Evolutionary conservation across 805 yeast species (phyloP), one percentile per base, ranked within the genome.

Genomic region (Grigorovia transvaalensis): DNA sequence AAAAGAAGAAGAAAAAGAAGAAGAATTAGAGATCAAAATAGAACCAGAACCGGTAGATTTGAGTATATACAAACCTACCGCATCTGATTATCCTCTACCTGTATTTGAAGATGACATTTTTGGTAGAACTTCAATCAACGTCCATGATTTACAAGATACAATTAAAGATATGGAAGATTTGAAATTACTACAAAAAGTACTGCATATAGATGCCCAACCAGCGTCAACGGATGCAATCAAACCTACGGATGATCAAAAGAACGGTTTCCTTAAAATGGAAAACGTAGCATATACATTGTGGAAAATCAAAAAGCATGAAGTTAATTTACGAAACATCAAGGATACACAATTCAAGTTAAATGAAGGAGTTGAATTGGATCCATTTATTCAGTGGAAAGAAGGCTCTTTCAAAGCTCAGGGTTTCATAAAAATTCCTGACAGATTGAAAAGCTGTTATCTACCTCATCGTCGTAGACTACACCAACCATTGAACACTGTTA

Each of bases 161-260:
- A 67, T 89, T 6, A 80, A 79, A 58, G 96, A 89, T 61, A 80
- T 78, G 1, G 96, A 90, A 63, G 97, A 89, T 65, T 68, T 81
- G 47, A 64, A 61, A 41, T 61, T 84, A 17, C 74, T 86, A 19
- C 71, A 72, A 50, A 72, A 74, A 51, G 70, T 79, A 0, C 64
- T 82, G 11, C 9, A 9, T 6, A 20, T 13, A 13, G 48, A 46
- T 13, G 6, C 5, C 9, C 18, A 5, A 11, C 8, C 40, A 11
- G 3, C 19, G 5, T 12, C 30, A 9, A 18, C 12, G 20, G 38
- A 33, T 11, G 8, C 38, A 11, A 11, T 13, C 3, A 13, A 29
- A 6, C 11, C n/a, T 7, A 27, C 19, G 41, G 45, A 44, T 7
- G 2, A 19, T 35, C 13, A 42, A 2, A 2, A 45, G 1, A 6